Conservation (phyloP, 139 green algal genomes). For the Chlorella sp. region DNA sequence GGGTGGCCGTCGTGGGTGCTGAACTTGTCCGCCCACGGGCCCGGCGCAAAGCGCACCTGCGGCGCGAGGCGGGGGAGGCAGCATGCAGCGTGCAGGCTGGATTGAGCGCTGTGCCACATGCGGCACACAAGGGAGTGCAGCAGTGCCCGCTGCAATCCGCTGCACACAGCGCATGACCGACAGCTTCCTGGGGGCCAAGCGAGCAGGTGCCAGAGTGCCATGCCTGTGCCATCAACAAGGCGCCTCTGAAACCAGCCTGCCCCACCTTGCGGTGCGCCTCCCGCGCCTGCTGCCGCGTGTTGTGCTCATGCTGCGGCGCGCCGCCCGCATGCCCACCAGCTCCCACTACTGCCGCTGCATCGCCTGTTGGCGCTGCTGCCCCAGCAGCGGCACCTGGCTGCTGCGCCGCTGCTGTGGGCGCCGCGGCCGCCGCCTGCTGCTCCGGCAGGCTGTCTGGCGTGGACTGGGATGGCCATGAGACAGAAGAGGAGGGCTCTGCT, state of each 20-base stretch:
- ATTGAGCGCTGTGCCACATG: too few species aligned
- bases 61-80: background rate
- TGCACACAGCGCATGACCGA: too few species aligned
- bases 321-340: background rate
- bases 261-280: background rate
- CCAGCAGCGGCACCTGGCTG: background rate
- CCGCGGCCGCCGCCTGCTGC: background rate
- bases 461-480: too few species aligned
- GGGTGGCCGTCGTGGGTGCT: slow-evolving; percentile 41
- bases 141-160: too few species aligned
- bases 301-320: background rate
- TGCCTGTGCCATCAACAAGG: too few species aligned
- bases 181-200: too few species aligned
- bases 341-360: background rate
- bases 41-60: slow-evolving; percentile 38
- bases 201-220: too few species aligned
- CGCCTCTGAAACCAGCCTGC: too few species aligned
- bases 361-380: background rate
- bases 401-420: background rate
- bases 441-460: background rate
- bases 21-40: slow-evolving; percentile 36
- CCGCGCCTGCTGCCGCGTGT: slow-evolving; percentile 5
- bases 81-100: too few species aligned
- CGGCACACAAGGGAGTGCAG: too few species aligned
- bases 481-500: background rate